Evolutionary conservation across 73 alveolate species (phyloP).

Genomic region (Blepharisma stoltei): DNA sequence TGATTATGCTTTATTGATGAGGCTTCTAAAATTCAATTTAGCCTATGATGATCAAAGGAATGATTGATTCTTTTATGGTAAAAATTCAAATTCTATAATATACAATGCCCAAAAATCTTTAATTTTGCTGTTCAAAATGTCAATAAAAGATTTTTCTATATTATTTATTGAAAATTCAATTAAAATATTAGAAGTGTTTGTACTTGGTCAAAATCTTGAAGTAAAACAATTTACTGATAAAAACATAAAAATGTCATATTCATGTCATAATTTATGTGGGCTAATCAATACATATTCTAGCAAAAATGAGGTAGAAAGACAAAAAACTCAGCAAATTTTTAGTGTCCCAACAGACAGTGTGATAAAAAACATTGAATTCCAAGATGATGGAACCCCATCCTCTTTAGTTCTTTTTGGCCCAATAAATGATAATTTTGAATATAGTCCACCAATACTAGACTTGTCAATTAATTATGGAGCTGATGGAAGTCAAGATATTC

Average conservation of each 20-base stretch:
- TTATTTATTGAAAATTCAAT: not conserved
- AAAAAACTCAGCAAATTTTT: not conserved
- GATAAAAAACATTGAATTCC: not conserved
- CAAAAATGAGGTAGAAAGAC: not conserved
- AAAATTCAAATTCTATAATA: too few species aligned
- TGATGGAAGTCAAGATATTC: conserved; percentile 9
- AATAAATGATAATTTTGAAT: not conserved
- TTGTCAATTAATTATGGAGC: not conserved
- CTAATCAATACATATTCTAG: not conserved
- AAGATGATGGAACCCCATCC: not conserved
- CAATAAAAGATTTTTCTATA: not conserved
- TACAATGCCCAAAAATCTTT: not conserved
- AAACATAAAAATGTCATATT: not conserved
- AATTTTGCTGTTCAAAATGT: not conserved
- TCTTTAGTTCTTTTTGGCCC: conserved; percentile 23
- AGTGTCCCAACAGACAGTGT: not conserved
- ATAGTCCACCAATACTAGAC: not conserved
- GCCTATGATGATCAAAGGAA: conserved; percentile 29
- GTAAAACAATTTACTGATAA: conserved; percentile 22
- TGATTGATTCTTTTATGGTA: not conserved
- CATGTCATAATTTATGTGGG: not conserved
- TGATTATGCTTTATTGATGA: conserved; percentile 3
- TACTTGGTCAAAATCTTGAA: not conserved
- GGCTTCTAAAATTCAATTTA: not conserved
- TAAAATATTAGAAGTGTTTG: not conserved